Evolutionary conservation across 2,329 filamentous ascomycete species (phyloP), one percentile per base, ranked within the genome.

Genomic region (Stemphylium beticola): DNA sequence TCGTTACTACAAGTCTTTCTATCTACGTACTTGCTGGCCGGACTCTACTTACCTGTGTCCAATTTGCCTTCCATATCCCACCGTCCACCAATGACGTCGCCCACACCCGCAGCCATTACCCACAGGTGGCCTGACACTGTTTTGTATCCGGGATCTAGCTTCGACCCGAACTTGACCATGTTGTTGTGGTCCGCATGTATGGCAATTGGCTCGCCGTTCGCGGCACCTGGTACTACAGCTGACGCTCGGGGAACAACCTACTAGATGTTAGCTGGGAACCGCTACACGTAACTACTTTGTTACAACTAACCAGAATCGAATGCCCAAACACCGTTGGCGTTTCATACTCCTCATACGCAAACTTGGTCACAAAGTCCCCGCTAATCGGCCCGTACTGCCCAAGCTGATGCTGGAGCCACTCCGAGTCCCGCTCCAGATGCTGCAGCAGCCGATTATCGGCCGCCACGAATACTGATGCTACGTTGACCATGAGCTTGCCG

Each of bases 161-260:
- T 58, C 14, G 62, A 67, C 14, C 39, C 22, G 45, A 76, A 76
- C 49, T 65, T 72, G 40, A 72, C 71, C 65, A 77, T 75, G 33
- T 67, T 63, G 17, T 39, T 69, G 56, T 77, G 72, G 49, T 77
- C 60, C 31, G 61, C 65, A 40, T 65, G 68, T 44, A 77, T 75
- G 11, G 49, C 64, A 43, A 76, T 68, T 45, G 58, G 55, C 47
- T 74, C 74, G 11, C 68, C 62, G 60, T 75, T 58, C 26, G 58
- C 58, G 22, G 70, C 65, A 36, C 73, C 72, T 49, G 69, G 69
- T 22, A 77, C 65, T 11, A 75, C 67, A 5, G 74, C 75, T 15
- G 74, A 77, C n/a, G 62, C 56, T 56, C 54, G 56, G 36, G 72
- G 73, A 17, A 77, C 74, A 12, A 77, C 65, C 69, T 74, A 15